Evolutionary conservation across 2,329 filamentous ascomycete genomes (phyloP).

Genomic region (Fusarium compactum): DNA sequence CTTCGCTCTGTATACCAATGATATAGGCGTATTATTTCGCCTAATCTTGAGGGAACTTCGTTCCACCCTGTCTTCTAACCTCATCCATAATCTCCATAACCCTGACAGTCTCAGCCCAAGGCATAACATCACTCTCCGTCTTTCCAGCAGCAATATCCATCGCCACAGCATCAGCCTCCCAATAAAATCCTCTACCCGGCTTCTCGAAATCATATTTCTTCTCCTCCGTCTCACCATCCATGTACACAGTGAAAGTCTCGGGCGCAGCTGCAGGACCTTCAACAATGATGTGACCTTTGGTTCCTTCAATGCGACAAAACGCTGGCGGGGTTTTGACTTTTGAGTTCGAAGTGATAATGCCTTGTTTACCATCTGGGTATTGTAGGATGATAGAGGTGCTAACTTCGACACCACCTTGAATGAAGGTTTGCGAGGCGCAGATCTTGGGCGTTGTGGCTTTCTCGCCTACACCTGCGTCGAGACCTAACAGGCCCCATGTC

Average conservation of each 20-base stretch:
- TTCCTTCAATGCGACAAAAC: conserved; percentile 58
- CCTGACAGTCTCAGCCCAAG: conserved; percentile 59
- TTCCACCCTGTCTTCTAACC: conserved; percentile 53
- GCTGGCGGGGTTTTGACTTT: conserved; percentile 39
- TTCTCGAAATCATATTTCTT: conserved; percentile 55
- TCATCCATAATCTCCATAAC: conserved; percentile 63
- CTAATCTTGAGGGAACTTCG: conserved; percentile 48
- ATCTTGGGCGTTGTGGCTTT: conserved; percentile 51
- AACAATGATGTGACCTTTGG: conserved; percentile 53
- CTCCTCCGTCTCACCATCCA: conserved; percentile 40
- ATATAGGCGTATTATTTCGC: too few species aligned
- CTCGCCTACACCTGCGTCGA: conserved; percentile 49
- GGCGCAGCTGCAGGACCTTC: conserved; percentile 52
- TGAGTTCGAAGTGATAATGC: conserved; percentile 56
- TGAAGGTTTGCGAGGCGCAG: conserved; percentile 52
- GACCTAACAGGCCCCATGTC: conserved; percentile 54
- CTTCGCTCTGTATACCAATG: too few species aligned
- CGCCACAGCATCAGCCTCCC: conserved; percentile 60
- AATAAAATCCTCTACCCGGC: conserved; percentile 56
- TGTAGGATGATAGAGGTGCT: conserved; percentile 55
- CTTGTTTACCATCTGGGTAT: conserved; percentile 56
- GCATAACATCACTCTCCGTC: conserved; percentile 57
- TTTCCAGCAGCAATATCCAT: conserved; percentile 54
- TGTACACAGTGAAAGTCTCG: conserved; percentile 52
- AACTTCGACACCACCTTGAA: conserved; percentile 51